These are phyloP conservation scores for Naganishia sp. DNA, from an alignment of 1,284 basidiomycete genomes.

Conservation along the genomic window DNA sequence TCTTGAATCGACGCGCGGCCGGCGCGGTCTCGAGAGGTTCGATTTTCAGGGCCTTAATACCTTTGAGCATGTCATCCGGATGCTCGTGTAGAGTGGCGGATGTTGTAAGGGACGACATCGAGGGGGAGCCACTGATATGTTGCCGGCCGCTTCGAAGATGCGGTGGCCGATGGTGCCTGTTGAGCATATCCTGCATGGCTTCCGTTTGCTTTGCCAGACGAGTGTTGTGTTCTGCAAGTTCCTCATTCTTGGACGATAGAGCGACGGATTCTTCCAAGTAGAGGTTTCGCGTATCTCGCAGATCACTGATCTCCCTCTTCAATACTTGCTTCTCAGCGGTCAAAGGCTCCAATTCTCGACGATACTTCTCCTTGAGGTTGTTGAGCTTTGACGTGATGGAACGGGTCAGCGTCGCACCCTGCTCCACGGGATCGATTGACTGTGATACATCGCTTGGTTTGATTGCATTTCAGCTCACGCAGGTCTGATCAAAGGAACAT, in stretches of 20 bases:
- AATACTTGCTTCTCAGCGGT: constrained; percentile 77
- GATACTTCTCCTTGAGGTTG: constrained; percentile 81
- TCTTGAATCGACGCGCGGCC: constrained; percentile 54
- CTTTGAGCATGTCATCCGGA: constrained; percentile 38
- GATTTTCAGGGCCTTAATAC: constrained; percentile 38
- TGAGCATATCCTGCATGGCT: constrained; percentile 50
- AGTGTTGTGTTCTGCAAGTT: constrained; percentile 79
- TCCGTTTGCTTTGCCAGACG: constrained; percentile 78
- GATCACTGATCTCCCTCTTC: constrained; percentile 78
- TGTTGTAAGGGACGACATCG: constrained; percentile 51
- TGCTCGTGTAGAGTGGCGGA: constrained; percentile 51
- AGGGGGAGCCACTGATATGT: constrained; percentile 51
- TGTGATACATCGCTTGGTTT: constrained; percentile 19
- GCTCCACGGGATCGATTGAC: constrained; percentile 36
- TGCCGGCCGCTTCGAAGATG: constrained; percentile 23
- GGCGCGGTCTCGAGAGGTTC: constrained; percentile 55
- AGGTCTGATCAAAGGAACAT: constrained; percentile 13
- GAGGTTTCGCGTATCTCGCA: constrained; percentile 80
- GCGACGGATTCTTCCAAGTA: constrained; percentile 88
- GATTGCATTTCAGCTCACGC: background rate
- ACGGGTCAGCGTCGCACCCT: constrained; percentile 60
- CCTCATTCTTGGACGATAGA: constrained; percentile 87
- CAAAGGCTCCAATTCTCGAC: constrained; percentile 79
- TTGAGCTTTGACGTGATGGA: constrained; percentile 85
- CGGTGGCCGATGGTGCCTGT: constrained; percentile 32